Evolutionary conservation across 768 basidiomycete genomes (phyloP).

Genomic region (Psilocybe cubensis): DNA sequence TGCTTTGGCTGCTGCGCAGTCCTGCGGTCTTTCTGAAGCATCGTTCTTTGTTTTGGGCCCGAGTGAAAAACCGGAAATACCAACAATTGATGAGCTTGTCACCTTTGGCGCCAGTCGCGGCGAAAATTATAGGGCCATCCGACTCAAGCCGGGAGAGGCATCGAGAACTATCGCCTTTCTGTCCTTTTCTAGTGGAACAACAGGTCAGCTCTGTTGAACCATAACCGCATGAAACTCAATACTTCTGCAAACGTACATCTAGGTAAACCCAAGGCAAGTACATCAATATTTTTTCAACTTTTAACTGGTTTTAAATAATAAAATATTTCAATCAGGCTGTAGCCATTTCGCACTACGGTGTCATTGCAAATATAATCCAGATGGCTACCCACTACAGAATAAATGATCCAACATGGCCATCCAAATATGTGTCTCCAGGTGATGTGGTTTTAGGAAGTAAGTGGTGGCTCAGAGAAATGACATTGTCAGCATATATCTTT

Average conservation of each 20-base stretch:
- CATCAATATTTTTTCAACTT: background rate
- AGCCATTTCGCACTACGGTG: constrained; percentile 64
- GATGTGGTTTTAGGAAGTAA: constrained; percentile 61
- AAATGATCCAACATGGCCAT: constrained; percentile 41
- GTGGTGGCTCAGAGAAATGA: too few relatives aligned
- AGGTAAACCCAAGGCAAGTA: constrained; percentile 23
- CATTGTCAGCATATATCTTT: background rate
- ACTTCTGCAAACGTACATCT: background rate
- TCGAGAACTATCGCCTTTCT: constrained; percentile 67
- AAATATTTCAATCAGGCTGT: constrained; percentile 49
- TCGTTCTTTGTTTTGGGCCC: constrained; percentile 43
- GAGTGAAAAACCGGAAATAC: constrained; percentile 5
- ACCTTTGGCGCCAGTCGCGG: constrained; percentile 37
- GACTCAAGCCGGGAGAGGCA: constrained; percentile 58
- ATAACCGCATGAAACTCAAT: background rate
- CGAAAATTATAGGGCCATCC: constrained; percentile 46
- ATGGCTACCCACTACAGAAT: constrained; percentile 53
- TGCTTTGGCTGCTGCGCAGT: constrained; percentile 47
- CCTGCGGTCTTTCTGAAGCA: constrained; percentile 42
- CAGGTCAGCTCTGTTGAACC: constrained; percentile 44
- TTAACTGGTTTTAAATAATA: background rate
- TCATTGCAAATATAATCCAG: constrained; percentile 69
- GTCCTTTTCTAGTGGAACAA: constrained; percentile 78
- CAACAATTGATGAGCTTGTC: constrained; percentile 52
- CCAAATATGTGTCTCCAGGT: constrained; percentile 50